Evolutionary conservation across 2,329 filamentous ascomycete species (phyloP), one percentile per base, ranked within the genome.

Genomic region (Colletotrichum simmondsii): DNA sequence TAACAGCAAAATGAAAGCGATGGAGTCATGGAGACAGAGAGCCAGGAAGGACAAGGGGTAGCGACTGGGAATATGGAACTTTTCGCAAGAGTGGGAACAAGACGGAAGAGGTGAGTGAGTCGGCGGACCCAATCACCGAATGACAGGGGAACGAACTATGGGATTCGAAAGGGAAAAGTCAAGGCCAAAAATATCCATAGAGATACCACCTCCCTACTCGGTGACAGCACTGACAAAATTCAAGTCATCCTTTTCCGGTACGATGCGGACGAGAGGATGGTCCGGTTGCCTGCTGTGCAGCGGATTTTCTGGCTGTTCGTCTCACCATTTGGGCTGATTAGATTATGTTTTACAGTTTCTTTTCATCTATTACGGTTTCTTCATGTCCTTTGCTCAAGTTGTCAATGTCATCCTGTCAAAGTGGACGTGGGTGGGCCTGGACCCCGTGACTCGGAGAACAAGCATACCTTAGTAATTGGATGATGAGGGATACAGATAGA

Each of bases 21-120:
- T 37, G 58, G 46, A 63, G 70, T 42, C 76, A 57, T 37, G 58
- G 46, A 63, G 70, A 46, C 76, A 68, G 71, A 71, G 76, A 37
- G 49, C 65, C 53, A 49, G 49, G 61, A 63, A 62, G 37, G 32
- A 24, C 49, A 68, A 60, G 69, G 58, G 52, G 42, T 49, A 49
- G 42, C 8, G 42, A 49, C 42, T 49, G 42, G 42, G 42, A 49
- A 22, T 10, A 49, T n/a, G 16, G 42, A 49, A 65, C 26, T 46
- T 32, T 65, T 37, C 26, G 22, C 35, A 57, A 57, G 10, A 49
- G 49, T 68, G 65, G 65, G 65, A 68, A 63, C 58, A 16, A 32
- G 54, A 60, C 32, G 10, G 54, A 28, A 28, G 46, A 63, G n/a
- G 37, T 32, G 53, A 54, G 32, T 19, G 24, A 26, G 37, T 62